Evolutionary conservation across 1,284 basidiomycete species (phyloP).

Genomic region (Anthracocystis panici-leucophaei): DNA sequence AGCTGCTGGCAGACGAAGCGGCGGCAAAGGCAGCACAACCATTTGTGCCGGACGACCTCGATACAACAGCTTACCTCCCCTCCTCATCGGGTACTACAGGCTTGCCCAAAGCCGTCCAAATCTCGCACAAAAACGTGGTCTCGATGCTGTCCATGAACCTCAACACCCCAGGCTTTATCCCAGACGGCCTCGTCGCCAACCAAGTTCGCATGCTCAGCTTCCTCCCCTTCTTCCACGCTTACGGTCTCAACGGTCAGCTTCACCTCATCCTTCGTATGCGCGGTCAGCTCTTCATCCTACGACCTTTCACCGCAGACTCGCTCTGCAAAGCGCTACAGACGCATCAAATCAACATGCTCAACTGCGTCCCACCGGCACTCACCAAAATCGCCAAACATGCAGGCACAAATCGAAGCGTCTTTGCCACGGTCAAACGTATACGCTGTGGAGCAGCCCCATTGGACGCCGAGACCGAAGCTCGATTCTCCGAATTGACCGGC

Average conservation of each 20-base stretch:
- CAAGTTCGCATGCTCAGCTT: conserved; percentile 32
- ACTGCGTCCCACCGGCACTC: conserved; percentile 44
- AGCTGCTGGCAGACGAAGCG: conserved; percentile 20
- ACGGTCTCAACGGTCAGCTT: conserved; percentile 36
- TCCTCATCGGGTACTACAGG: conserved; percentile 50
- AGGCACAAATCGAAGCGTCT: conserved; percentile 14
- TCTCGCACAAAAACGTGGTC: conserved; percentile 48
- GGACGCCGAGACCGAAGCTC: conserved; percentile 33
- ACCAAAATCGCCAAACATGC: conserved; percentile 36
- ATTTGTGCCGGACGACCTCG: conserved; percentile 14
- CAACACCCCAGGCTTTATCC: conserved; percentile 27
- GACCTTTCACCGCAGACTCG: conserved; percentile 35
- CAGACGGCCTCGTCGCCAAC: neutral
- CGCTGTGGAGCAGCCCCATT: conserved; percentile 50
- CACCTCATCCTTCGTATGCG: conserved; percentile 20
- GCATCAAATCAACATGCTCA: conserved; percentile 32
- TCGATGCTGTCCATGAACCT: conserved; percentile 42
- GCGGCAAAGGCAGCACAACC: conserved; percentile 9
- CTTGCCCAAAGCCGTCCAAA: conserved; percentile 50
- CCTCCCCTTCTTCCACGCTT: conserved; percentile 56
- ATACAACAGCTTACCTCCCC: conserved; percentile 37
- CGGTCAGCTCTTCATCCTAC: conserved; percentile 30
- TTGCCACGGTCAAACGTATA: conserved; percentile 24
- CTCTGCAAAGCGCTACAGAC: conserved; percentile 32
- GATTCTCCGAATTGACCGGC: conserved; percentile 37